A percentile compares a stretch with the other conserved stretches of the same genome.
phyloP scores from a whole-genome alignment of 2,329 filamentous ascomycete genomes.

The Ampelomyces quisqualis region DNA sequence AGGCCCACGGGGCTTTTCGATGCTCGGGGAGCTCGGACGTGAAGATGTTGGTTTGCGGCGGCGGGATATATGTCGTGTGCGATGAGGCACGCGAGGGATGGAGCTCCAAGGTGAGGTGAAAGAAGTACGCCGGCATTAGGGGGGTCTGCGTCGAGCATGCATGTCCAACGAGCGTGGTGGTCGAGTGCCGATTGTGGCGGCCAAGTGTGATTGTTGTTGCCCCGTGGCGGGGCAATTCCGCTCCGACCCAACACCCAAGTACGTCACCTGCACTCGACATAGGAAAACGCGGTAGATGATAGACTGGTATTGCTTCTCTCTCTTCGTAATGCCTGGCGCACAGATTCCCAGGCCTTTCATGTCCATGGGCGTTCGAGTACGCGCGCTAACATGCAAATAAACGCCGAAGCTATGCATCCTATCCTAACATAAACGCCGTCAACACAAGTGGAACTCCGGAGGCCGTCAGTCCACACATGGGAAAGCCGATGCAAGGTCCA shows the following conservation, averaged over 20 bases:
- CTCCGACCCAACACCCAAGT: not conserved
- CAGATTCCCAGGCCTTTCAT: not conserved
- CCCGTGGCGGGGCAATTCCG: constrained; percentile 4
- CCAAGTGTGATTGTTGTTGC: not conserved
- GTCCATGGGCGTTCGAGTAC: constrained; percentile 6
- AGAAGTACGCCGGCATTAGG: constrained; percentile 63
- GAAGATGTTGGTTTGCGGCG: constrained; percentile 50
- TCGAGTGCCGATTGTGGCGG: not conserved
- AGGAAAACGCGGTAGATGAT: too few species aligned
- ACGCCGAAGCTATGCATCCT: constrained; percentile 32
- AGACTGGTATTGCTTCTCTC: constrained; percentile 1
- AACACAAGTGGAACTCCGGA: constrained; percentile 11
- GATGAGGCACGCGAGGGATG: constrained; percentile 47
- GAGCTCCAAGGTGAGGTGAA: constrained; percentile 63
- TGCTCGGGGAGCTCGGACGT: constrained; percentile 47
- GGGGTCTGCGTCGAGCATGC: constrained; percentile 2
- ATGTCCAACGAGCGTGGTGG: constrained; percentile 14
- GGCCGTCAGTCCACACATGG: constrained; percentile 6
- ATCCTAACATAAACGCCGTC: constrained; percentile 16
- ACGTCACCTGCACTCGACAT: not conserved
- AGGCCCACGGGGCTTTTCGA: constrained; percentile 42
- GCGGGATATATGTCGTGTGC: constrained; percentile 42
- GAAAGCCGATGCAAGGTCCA: constrained; percentile 2
- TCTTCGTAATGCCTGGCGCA: constrained; percentile 2
- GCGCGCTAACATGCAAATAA: constrained; percentile 14